These are phyloP conservation scores for Aspergillus baeticus DNA, from an alignment of 495 filamentous ascomycete species.

Conservation along the genomic window DNA sequence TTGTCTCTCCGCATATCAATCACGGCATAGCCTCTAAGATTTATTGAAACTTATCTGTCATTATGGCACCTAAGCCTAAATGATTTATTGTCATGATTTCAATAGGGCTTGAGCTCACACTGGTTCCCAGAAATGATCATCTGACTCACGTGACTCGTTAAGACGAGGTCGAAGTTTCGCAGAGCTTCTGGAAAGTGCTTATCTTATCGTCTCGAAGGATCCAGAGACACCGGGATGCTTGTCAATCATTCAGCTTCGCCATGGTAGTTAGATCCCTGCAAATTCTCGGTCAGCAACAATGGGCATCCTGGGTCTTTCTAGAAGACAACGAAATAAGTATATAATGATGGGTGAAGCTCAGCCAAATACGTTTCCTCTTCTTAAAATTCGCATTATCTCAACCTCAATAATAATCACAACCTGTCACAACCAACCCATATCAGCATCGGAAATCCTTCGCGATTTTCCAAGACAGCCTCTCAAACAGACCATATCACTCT, in stretches of 20 bases:
- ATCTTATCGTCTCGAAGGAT: slow-evolving; percentile 13
- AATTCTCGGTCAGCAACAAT: slow-evolving; percentile 1
- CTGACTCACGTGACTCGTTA: slow-evolving; percentile 13
- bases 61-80: no score
- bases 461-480: slow-evolving; percentile 3
- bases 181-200: slow-evolving; percentile 6
- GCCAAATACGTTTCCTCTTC: neutral
- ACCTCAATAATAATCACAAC: slow-evolving; percentile 6
- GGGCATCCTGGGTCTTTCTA: slow-evolving; percentile 11
- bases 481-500: neutral
- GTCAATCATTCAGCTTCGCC: neutral
- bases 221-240: neutral
- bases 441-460: neutral
- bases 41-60: no score
- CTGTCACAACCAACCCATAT: neutral
- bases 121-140: no score
- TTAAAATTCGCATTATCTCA: neutral
- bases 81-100: no score
- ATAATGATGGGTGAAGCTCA: slow-evolving; percentile 8
- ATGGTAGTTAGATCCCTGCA: neutral
- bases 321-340: slow-evolving; percentile 10
- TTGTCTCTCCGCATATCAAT: no score
- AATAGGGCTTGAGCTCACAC: no score
- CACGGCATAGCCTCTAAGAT: no score
- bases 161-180: slow-evolving; percentile 12